Evolutionary conservation across 2,329 filamentous ascomycete genomes (phyloP).

Genomic region (Rhynchosporium agropyri): DNA sequence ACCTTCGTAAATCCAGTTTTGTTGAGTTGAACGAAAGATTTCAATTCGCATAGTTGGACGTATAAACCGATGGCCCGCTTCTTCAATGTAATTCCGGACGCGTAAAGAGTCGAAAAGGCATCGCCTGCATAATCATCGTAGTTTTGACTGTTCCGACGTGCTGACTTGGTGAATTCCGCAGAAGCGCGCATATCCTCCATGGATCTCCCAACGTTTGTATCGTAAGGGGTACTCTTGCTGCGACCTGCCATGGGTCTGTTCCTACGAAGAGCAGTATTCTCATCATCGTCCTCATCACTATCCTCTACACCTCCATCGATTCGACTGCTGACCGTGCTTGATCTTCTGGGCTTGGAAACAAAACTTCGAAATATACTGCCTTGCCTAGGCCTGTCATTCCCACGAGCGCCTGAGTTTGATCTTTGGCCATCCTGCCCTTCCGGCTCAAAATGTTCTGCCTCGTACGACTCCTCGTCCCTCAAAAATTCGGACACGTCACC

Average conservation of each 20-base stretch:
- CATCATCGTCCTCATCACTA: conserved; percentile 67
- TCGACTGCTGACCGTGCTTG: conserved; percentile 48
- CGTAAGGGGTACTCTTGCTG: conserved; percentile 41
- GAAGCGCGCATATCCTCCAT: conserved; percentile 62
- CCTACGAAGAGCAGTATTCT: conserved; percentile 52
- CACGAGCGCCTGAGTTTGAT: conserved; percentile 49
- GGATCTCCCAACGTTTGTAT: conserved; percentile 27
- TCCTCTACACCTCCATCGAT: conserved; percentile 62
- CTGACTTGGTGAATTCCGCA: conserved; percentile 59
- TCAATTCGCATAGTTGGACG: conserved; percentile 90
- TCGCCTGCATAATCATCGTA: conserved; percentile 82
- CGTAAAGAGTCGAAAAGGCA: conserved; percentile 67
- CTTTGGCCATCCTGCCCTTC: conserved; percentile 42
- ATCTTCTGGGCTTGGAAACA: conserved; percentile 49
- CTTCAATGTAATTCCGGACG: conserved; percentile 82
- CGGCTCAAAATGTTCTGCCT: conserved; percentile 44
- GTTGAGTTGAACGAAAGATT: conserved; percentile 95
- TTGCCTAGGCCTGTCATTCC: conserved; percentile 47
- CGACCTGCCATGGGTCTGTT: conserved; percentile 41
- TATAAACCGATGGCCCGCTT: conserved; percentile 87
- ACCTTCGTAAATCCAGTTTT: conserved; percentile 96
- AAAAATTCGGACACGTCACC: conserved; percentile 79
- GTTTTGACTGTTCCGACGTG: conserved; percentile 64
- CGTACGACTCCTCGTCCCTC: conserved; percentile 70
- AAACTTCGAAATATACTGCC: conserved; percentile 57